These are phyloP conservation scores for Podaxis sp. DNA, from an alignment of 768 basidiomycete species.

Conservation along the genomic window DNA sequence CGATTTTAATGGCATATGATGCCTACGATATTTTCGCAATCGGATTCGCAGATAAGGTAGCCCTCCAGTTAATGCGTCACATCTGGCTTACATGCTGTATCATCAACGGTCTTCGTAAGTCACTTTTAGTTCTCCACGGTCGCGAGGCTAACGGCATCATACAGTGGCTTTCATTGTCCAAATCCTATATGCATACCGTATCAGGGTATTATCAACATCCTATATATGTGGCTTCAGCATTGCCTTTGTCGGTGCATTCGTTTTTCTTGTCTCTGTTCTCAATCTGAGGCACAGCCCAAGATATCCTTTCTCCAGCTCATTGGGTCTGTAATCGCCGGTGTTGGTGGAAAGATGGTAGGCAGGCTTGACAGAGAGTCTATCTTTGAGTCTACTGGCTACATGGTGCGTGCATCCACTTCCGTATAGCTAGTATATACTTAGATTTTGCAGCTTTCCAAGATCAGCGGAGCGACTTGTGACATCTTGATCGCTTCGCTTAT, in stretches of 20 bases:
- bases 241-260: background rate
- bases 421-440: background rate
- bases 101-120: background rate
- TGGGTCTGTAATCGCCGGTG: background rate
- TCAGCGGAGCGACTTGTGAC: background rate
- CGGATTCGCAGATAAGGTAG: background rate
- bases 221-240: background rate
- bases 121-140: background rate
- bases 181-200: conserved; percentile 28
- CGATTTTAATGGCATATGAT: background rate
- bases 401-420: background rate
- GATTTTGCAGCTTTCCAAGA: background rate
- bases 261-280: background rate
- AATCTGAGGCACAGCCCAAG: background rate
- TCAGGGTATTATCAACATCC: conserved; percentile 24
- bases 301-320: background rate
- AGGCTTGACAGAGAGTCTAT: background rate
- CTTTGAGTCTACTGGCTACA: background rate
- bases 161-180: conserved; percentile 28
- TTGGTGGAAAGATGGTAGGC: background rate
- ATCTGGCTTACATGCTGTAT: background rate
- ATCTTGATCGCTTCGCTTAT: background rate
- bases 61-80: background rate
- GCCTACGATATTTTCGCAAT: background rate
- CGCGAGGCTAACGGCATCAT: background rate